These are phyloP conservation scores for Xylariaceae sp. DNA, from an alignment of 2,329 filamentous ascomycete species.

Conservation along the genomic window DNA sequence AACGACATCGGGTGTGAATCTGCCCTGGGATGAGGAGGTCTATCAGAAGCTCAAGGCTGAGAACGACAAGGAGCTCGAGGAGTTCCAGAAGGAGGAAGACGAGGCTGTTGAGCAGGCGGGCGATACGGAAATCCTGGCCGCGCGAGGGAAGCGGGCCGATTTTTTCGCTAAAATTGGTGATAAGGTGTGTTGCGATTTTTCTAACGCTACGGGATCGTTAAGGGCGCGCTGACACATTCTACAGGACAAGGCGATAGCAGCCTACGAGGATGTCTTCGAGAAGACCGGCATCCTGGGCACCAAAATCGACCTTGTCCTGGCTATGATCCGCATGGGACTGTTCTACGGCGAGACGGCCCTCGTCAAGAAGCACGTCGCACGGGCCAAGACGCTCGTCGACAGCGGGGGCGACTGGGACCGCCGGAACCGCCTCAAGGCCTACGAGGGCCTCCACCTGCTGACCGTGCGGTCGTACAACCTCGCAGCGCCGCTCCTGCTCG, in stretches of 20 bases:
- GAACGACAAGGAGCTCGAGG: constrained; percentile 77
- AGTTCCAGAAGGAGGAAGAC: constrained; percentile 83
- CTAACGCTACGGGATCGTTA: too few relatives aligned
- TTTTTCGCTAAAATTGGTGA: constrained; percentile 95
- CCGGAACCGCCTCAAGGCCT: constrained; percentile 96
- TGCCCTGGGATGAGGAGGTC: constrained; percentile 89
- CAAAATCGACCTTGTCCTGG: constrained; percentile 95
- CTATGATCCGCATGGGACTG: constrained; percentile 91
- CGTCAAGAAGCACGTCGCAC: constrained; percentile 92
- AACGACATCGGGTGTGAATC: constrained; percentile 63
- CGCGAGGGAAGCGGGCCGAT: constrained; percentile 91
- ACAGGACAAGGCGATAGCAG: constrained; percentile 90
- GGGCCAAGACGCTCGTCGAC: constrained; percentile 87
- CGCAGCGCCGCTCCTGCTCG: constrained; percentile 89
- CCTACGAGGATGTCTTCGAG: constrained; percentile 91
- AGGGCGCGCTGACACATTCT: too few relatives aligned
- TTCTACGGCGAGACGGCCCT: constrained; percentile 94
- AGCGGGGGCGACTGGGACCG: constrained; percentile 98
- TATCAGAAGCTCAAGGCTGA: constrained; percentile 78
- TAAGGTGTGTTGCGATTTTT: constrained; percentile 64
- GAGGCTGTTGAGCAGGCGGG: constrained; percentile 95
- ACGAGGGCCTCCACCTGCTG: constrained; percentile 91
- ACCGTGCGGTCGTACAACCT: constrained; percentile 89
- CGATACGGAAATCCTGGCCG: constrained; percentile 91
- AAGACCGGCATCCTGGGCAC: constrained; percentile 96